phyloP scores from a whole-genome alignment of 208 protist species.

The Tritrichomonas foetus region DNA sequence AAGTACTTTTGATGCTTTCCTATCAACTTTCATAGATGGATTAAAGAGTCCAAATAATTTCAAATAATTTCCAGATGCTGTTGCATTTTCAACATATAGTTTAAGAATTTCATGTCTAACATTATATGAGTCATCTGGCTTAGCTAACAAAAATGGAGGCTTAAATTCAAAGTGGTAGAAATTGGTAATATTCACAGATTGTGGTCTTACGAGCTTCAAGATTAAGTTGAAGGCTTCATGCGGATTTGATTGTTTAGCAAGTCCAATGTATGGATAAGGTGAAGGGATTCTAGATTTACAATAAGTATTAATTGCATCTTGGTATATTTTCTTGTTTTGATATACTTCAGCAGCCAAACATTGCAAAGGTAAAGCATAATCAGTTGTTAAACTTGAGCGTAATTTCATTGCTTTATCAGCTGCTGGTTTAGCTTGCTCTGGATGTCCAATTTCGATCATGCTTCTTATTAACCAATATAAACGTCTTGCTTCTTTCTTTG shows the following conservation, averaged over 20 bases:
- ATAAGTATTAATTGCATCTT: background rate
- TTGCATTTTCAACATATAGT: background rate
- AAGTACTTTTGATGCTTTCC: background rate
- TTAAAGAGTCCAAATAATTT: background rate
- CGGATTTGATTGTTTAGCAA: background rate
- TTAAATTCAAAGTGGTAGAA: slow-evolving; percentile 41
- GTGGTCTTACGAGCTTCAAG: background rate
- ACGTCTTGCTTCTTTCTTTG: background rate
- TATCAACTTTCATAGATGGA: background rate
- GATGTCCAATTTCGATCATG: background rate
- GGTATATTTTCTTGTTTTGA: background rate
- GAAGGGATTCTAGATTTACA: background rate
- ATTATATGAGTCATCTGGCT: background rate
- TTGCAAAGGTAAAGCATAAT: background rate
- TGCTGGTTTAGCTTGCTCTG: background rate
- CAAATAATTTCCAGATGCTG: background rate
- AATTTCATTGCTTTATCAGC: background rate
- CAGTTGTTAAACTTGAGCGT: background rate
- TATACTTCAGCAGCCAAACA: background rate
- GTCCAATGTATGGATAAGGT: background rate
- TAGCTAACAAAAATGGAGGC: background rate
- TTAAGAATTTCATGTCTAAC: background rate
- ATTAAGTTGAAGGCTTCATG: background rate
- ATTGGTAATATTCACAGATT: background rate
- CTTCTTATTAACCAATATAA: background rate